These are phyloP conservation scores for Candida morakotiae DNA, from an alignment of 805 yeast genomes.

Conservation along the genomic window DNA sequence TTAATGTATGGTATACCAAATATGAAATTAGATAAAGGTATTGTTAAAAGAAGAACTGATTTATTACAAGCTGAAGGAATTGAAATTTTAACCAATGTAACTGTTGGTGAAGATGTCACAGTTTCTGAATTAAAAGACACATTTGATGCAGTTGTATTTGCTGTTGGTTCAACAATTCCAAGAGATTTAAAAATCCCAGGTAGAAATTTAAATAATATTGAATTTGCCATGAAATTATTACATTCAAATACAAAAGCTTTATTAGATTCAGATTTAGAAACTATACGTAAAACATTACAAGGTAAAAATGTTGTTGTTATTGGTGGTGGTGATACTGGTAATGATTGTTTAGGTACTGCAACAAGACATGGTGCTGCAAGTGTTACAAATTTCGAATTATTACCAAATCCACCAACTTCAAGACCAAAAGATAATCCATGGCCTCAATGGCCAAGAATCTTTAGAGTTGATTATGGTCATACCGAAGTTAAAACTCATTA, in stretches of 20 bases:
- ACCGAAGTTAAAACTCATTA: conserved; percentile 91
- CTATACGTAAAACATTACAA: conserved; percentile 61
- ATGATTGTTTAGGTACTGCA: conserved; percentile 96
- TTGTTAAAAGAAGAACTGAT: conserved; percentile 91
- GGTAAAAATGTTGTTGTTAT: conserved; percentile 93
- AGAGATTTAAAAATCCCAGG: conserved; percentile 94
- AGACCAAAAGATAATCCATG: conserved; percentile 96
- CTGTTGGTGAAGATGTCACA: conserved; percentile 79
- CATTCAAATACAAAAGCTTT: conserved; percentile 84
- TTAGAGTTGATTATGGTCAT: conserved; percentile 98
- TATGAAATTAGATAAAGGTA: conserved; percentile 92
- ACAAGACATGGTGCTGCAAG: conserved; percentile 96
- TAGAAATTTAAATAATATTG: conserved; percentile 83
- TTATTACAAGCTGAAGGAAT: conserved; percentile 88
- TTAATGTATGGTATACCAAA: conserved; percentile 99
- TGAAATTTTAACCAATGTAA: conserved; percentile 67
- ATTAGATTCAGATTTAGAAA: conserved; percentile 74
- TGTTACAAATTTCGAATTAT: conserved; percentile 87
- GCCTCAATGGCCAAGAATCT: conserved; percentile 99
- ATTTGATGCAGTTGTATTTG: conserved; percentile 82
- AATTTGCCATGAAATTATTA: conserved; percentile 91
- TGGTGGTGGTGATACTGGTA: conserved; percentile 99
- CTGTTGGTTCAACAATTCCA: conserved; percentile 95
- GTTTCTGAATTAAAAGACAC: conserved; percentile 60
- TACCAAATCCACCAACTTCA: conserved; percentile 84